Conservation (phyloP, 164 flowering plant genomes). For the Liriodendron chinense region DNA sequence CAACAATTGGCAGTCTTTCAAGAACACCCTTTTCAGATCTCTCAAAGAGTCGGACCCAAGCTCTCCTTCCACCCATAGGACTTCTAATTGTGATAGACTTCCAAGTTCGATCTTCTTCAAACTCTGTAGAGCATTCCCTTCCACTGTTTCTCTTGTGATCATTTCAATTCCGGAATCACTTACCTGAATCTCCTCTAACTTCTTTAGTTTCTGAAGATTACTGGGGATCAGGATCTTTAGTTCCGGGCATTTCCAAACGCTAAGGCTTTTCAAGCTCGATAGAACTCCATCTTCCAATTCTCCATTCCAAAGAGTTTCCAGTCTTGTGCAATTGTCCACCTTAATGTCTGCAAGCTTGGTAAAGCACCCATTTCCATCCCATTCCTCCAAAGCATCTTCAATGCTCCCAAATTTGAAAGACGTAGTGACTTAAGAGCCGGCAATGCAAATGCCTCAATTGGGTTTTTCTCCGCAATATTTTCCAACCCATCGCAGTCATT, state of each 20-base stretch:
- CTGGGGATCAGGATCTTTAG: background rate
- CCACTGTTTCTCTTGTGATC: background rate
- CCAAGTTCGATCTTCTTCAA: background rate
- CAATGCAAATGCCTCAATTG: background rate
- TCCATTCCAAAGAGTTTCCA: slow-evolving; percentile 6
- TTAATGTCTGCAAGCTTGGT: background rate
- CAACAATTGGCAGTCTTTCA: background rate
- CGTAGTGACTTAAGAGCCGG: background rate
- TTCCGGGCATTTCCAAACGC: slow-evolving; percentile 1
- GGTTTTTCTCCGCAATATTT: background rate
- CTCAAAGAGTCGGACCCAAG: background rate
- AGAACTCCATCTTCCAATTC: background rate
- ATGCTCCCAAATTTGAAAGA: slow-evolving; percentile 1
- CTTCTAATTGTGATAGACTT: background rate
- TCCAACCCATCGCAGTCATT: background rate
- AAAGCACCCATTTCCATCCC: slow-evolving; percentile 1
- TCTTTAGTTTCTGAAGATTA: background rate
- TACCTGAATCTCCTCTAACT: background rate
- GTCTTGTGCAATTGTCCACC: background rate
- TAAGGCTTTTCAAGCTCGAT: background rate
- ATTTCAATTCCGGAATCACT: background rate
- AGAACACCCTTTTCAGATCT: background rate
- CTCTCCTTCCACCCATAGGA: slow-evolving; percentile 3
- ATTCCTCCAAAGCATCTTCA: slow-evolving; percentile 1
- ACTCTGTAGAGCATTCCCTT: slow-evolving; percentile 6